These are phyloP conservation scores for Sphaerostilbella broomeana DNA, from an alignment of 2,329 filamentous ascomycete species.

Conservation along the genomic window DNA sequence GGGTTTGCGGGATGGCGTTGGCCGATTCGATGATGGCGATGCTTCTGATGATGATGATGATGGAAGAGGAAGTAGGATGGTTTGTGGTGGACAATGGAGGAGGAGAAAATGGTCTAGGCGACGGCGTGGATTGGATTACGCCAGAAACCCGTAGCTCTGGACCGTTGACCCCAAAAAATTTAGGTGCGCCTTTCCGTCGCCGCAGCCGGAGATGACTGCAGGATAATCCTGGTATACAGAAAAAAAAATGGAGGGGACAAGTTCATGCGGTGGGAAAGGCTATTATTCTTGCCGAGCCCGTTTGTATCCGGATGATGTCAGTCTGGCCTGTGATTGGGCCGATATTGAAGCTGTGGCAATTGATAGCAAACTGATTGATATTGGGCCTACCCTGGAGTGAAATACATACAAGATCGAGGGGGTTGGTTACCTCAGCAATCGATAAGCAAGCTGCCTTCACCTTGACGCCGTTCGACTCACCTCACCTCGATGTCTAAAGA, in stretches of 20 bases:
- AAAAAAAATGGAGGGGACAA: not conserved
- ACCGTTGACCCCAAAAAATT: too few species aligned
- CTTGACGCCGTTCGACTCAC: conserved; percentile 9
- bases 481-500: too few species aligned
- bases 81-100: too few species aligned
- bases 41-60: too few species aligned
- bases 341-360: not conserved
- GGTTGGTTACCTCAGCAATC: conserved; percentile 1
- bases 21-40: too few species aligned
- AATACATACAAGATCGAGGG: not conserved
- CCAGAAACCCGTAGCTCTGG: too few species aligned
- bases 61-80: too few species aligned
- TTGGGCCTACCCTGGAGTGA: not conserved
- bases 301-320: conserved; percentile 13
- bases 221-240: not conserved
- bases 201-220: conserved; percentile 11
- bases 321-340: conserved; percentile 9
- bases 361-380: not conserved
- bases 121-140: too few species aligned
- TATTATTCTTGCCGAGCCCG: not conserved
- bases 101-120: too few species aligned
- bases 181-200: too few species aligned
- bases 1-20: too few species aligned
- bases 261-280: too few species aligned
- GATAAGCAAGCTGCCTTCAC: not conserved